phyloP scores from a whole-genome alignment of 140 eudicot species.

The Stevia rebaudiana region DNA sequence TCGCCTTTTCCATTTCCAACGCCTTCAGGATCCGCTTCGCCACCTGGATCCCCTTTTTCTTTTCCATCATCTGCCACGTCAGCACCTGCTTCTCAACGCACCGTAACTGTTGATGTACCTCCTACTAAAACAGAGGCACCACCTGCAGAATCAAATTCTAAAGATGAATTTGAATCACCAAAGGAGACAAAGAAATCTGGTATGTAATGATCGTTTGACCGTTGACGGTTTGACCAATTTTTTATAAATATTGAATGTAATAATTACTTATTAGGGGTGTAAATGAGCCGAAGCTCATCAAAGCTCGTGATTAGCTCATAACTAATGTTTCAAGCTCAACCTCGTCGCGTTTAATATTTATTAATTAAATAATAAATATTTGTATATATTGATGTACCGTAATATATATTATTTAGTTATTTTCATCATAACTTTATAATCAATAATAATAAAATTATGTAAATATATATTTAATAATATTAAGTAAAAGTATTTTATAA shows the following conservation, averaged over 20 bases:
- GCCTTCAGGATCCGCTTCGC: conserved; percentile 24
- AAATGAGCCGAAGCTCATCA: background rate
- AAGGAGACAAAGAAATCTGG: conserved; percentile 68
- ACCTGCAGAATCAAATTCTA: conserved; percentile 35
- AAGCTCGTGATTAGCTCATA: too few species aligned
- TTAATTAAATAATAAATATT: too few species aligned
- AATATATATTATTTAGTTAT: too few species aligned
- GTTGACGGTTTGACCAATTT: too few species aligned
- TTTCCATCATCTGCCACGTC: conserved; percentile 39
- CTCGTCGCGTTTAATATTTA: too few species aligned
- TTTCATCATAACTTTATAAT: too few species aligned
- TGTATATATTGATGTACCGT: too few species aligned
- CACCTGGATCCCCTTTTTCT: conserved; percentile 66
- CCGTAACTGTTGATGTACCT: conserved; percentile 65
- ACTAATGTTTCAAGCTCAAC: too few species aligned
- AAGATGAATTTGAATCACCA: conserved; percentile 38
- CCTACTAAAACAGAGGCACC: conserved; percentile 55
- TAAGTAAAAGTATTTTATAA: too few species aligned
- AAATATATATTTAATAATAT: too few species aligned
- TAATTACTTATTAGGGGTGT: background rate
- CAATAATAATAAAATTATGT: too few species aligned
- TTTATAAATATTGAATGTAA: background rate
- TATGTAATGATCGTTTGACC: conserved; percentile 24
- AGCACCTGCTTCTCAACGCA: conserved; percentile 44
- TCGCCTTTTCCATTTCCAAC: conserved; percentile 80